Evolutionary conservation across 2,329 filamentous ascomycete species (phyloP).

Genomic region (Penicillium aurantiogriseum): DNA sequence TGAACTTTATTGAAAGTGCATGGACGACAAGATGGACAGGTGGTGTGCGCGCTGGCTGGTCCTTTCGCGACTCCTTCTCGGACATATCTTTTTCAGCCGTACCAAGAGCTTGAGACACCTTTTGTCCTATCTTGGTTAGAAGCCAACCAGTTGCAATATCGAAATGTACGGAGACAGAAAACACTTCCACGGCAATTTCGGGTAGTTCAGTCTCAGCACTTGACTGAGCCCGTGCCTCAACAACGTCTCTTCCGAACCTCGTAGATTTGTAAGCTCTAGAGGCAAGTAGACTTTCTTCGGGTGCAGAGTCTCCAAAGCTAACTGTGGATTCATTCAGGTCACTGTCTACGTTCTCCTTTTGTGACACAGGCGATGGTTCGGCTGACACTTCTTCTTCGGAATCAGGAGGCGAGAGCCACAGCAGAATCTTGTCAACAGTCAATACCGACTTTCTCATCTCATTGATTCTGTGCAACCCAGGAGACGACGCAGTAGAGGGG

Average conservation of each 20-base stretch:
- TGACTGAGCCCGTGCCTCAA: constrained; percentile 2
- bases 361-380: constrained; percentile 4
- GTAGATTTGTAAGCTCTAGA: constrained; percentile 25
- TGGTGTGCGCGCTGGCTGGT: constrained; percentile 10
- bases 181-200: constrained; percentile 34
- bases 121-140: constrained; percentile 38
- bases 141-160: constrained; percentile 46
- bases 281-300: constrained; percentile 26
- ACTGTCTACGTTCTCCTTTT: constrained; percentile 15
- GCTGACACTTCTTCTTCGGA: constrained; percentile 11
- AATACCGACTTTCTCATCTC: constrained; percentile 38
- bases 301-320: constrained; percentile 22
- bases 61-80: constrained; percentile 5
- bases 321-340: constrained; percentile 23
- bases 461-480: constrained; percentile 20
- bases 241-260: constrained; percentile 16
- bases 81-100: constrained; percentile 9
- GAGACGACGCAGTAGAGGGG: constrained; percentile 17
- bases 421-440: constrained; percentile 33
- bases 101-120: constrained; percentile 24
- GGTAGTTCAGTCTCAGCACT: constrained; percentile 5
- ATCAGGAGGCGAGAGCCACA: constrained; percentile 38
- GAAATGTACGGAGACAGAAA: constrained; percentile 32
- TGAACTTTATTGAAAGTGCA: constrained; percentile 36
- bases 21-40: constrained; percentile 29